Conservation (phyloP, 441 rosid genomes). For the Macaranga tanarius region DNA sequence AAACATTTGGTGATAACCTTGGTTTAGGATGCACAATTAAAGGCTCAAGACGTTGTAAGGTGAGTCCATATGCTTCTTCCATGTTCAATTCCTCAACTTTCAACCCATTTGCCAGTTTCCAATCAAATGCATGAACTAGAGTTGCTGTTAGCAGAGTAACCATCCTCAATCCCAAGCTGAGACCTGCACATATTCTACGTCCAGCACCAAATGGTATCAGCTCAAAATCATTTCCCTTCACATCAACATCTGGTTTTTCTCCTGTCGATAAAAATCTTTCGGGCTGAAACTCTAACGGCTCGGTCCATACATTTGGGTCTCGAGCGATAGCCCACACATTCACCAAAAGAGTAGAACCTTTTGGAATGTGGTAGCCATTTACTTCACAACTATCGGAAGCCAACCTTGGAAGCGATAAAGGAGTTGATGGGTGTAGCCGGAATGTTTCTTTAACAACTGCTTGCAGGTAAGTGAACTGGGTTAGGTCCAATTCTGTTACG, state of each 20-base stretch:
- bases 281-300: constrained; percentile 47
- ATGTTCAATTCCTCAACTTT: constrained; percentile 55
- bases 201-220: constrained; percentile 85
- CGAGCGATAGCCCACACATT: constrained; percentile 67
- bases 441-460: constrained; percentile 71
- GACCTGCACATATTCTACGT: constrained; percentile 78
- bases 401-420: constrained; percentile 50
- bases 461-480: constrained; percentile 54
- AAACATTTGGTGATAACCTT: constrained; percentile 38
- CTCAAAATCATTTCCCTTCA: constrained; percentile 69
- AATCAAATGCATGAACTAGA: constrained; percentile 62
- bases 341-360: constrained; percentile 45
- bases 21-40: constrained; percentile 58
- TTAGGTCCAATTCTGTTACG: constrained; percentile 52
- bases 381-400: constrained; percentile 49
- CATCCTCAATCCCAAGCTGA: constrained; percentile 67
- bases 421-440: constrained; percentile 62
- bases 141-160: constrained; percentile 63
- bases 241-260: constrained; percentile 54
- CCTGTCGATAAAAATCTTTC: constrained; percentile 62
- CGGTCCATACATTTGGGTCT: constrained; percentile 47
- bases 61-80: constrained; percentile 73
- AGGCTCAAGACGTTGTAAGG: constrained; percentile 59
- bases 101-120: constrained; percentile 52
- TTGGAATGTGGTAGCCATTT: constrained; percentile 51